Conservation (phyloP, 108 stramenopile species). For the Fistulifera solaris region DNA sequence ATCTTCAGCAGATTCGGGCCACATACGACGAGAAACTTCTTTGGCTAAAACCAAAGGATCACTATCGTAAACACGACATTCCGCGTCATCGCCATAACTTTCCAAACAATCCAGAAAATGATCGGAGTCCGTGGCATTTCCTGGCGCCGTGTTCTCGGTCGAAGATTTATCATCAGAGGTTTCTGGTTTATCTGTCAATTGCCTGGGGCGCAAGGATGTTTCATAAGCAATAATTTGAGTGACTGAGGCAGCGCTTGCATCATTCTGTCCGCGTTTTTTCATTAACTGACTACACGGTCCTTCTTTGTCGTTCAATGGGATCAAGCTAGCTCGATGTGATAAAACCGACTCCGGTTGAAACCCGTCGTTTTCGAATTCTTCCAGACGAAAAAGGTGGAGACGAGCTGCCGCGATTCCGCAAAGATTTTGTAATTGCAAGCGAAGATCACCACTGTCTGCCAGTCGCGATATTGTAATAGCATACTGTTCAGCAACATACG, state of each 20-base stretch:
- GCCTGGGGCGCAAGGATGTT: conserved; percentile 44
- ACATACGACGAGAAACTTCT: conserved; percentile 67
- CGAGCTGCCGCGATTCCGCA: conserved; percentile 54
- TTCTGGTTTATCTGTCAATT: conserved; percentile 12
- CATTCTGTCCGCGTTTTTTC: conserved; percentile 23
- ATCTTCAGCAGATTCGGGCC: conserved; percentile 62
- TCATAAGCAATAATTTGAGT: conserved; percentile 64
- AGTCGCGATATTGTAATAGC: conserved; percentile 70
- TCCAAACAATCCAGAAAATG: conserved; percentile 12
- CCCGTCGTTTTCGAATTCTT: conserved; percentile 30
- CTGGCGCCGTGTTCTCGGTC: conserved; percentile 28
- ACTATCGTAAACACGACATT: conserved; percentile 68
- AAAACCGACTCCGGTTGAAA: conserved; percentile 29
- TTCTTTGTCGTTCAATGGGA: conserved; percentile 65
- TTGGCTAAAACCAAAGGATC: conserved; percentile 56
- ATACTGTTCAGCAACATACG: conserved; percentile 61
- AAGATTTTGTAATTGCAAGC: conserved; percentile 63
- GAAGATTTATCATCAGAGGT: conserved; percentile 19
- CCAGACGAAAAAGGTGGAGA: conserved; percentile 49
- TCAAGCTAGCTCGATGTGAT: conserved; percentile 28
- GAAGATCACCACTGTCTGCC: conserved; percentile 75
- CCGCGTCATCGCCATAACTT: conserved; percentile 58
- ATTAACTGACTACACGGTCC: conserved; percentile 64
- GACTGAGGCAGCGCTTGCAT: conserved; percentile 22
- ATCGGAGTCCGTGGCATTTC: conserved; percentile 27